Evolutionary conservation across 805 yeast genomes (phyloP).

Genomic region (Starmera quercuum): DNA sequence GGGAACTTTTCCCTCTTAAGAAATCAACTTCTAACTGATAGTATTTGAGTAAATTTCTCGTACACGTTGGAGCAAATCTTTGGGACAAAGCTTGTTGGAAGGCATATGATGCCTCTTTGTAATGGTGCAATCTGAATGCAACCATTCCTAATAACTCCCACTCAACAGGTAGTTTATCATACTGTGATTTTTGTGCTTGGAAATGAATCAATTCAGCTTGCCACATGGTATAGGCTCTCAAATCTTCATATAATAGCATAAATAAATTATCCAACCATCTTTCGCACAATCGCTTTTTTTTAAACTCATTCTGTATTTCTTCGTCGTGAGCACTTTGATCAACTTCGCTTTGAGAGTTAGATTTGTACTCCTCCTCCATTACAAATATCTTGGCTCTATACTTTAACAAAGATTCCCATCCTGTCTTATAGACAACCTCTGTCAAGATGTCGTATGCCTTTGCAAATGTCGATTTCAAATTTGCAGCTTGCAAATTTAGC

Average conservation of each 20-base stretch:
- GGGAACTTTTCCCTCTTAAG: conserved; percentile 18
- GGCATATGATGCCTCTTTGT: conserved; percentile 81
- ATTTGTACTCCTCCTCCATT: conserved; percentile 58
- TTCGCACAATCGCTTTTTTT: conserved; percentile 60
- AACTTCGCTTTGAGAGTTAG: conserved; percentile 12
- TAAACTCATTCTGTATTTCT: conserved; percentile 34
- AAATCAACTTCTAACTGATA: conserved; percentile 42
- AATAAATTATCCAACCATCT: conserved; percentile 68
- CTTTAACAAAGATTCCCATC: conserved; percentile 63
- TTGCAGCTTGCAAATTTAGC: conserved; percentile 59
- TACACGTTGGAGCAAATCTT: conserved; percentile 76
- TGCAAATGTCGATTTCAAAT: conserved; percentile 50
- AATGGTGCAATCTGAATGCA: conserved; percentile 79
- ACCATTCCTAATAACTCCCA: conserved; percentile 90
- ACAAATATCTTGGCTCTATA: conserved; percentile 58
- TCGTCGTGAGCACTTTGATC: conserved; percentile 1
- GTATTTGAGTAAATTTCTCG: conserved; percentile 63
- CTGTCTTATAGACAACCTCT: conserved; percentile 55
- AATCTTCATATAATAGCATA: conserved; percentile 64
- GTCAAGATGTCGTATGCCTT: conserved; percentile 55
- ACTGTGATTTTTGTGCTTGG: conserved; percentile 78
- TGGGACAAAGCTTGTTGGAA: conserved; percentile 62
- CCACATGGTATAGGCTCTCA: conserved; percentile 84
- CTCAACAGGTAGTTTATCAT: conserved; percentile 71
- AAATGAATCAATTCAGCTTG: conserved; percentile 86